Conservation (phyloP, 2,329 filamentous ascomycete species). For the Fusarium clavum region DNA sequence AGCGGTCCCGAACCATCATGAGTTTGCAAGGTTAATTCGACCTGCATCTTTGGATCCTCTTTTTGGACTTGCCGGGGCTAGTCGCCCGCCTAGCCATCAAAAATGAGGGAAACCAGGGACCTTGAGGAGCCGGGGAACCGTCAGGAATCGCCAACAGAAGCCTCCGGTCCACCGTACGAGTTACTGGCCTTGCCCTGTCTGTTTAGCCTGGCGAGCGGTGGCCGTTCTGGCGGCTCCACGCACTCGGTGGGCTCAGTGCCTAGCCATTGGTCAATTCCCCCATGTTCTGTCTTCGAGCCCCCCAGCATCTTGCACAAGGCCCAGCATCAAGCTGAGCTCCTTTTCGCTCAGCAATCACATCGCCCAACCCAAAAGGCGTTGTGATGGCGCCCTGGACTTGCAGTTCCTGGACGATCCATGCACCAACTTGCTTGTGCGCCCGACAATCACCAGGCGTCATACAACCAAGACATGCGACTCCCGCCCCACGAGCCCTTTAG, state of each 20-base stretch:
- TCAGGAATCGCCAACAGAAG: slow-evolving; percentile 34
- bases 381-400: slow-evolving; percentile 43
- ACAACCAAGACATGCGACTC: slow-evolving; percentile 39
- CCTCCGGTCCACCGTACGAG: slow-evolving; percentile 37
- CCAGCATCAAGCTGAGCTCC: slow-evolving; percentile 23
- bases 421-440: slow-evolving; percentile 36
- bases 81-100: slow-evolving; percentile 41
- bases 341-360: slow-evolving; percentile 42
- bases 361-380: slow-evolving; percentile 34
- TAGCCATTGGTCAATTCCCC: slow-evolving; percentile 40
- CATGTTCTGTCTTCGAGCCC: slow-evolving; percentile 28
- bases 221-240: slow-evolving; percentile 39
- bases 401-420: slow-evolving; percentile 45
- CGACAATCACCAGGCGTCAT: slow-evolving; percentile 38
- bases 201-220: slow-evolving; percentile 41
- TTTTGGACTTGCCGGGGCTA: slow-evolving; percentile 43
- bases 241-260: slow-evolving; percentile 26
- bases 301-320: slow-evolving; percentile 16
- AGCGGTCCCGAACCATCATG: slow-evolving; percentile 24
- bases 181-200: slow-evolving; percentile 35
- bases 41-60: slow-evolving; percentile 26
- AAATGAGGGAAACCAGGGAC: slow-evolving; percentile 31
- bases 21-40: slow-evolving; percentile 34
- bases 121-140: slow-evolving; percentile 20
- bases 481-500: slow-evolving; percentile 39